phyloP scores from a whole-genome alignment of 83 land plant genomes.

The Picea mariana region DNA sequence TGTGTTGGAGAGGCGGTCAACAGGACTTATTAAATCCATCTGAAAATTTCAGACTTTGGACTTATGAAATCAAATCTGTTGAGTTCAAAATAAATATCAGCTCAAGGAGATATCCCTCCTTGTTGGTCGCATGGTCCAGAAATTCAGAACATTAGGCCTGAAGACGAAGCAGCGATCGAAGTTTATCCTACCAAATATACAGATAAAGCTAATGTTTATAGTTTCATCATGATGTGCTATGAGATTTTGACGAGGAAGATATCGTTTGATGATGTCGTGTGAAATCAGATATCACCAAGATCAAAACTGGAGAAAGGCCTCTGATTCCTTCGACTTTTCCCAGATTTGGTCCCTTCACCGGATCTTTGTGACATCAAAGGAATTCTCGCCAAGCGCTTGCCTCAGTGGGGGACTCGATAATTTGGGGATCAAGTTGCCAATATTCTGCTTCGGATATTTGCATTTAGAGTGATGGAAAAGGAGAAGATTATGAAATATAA shows the following conservation, averaged over 20 bases:
- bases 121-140: slow-evolving; percentile 60
- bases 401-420: slow-evolving; percentile 5
- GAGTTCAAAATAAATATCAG: slow-evolving; percentile 8
- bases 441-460: slow-evolving; percentile 64
- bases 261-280: slow-evolving; percentile 57
- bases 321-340: slow-evolving; percentile 35
- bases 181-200: slow-evolving; percentile 17
- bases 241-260: slow-evolving; percentile 59
- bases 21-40: slow-evolving; percentile 22
- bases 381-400: slow-evolving; percentile 21
- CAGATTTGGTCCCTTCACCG: slow-evolving; percentile 26
- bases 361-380: slow-evolving; percentile 52
- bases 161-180: slow-evolving; percentile 8
- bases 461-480: slow-evolving; percentile 41
- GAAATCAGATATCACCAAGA: slow-evolving; percentile 39
- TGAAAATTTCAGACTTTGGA: slow-evolving; percentile 38
- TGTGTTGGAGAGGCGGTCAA: too few species aligned
- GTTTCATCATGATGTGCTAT: slow-evolving; percentile 62
- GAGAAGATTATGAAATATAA: slow-evolving; percentile 28
- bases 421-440: slow-evolving; percentile 16
- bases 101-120: neutral
- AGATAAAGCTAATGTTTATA: slow-evolving; percentile 62
- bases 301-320: slow-evolving; percentile 50
- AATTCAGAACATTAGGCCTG: slow-evolving; percentile 32
- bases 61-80: neutral